Percentiles rank a stretch among this genome's conserved stretches.
Evolutionary conservation across 2,329 filamentous ascomycete species (phyloP).

Genomic region (Sporothrix curviconia): DNA sequence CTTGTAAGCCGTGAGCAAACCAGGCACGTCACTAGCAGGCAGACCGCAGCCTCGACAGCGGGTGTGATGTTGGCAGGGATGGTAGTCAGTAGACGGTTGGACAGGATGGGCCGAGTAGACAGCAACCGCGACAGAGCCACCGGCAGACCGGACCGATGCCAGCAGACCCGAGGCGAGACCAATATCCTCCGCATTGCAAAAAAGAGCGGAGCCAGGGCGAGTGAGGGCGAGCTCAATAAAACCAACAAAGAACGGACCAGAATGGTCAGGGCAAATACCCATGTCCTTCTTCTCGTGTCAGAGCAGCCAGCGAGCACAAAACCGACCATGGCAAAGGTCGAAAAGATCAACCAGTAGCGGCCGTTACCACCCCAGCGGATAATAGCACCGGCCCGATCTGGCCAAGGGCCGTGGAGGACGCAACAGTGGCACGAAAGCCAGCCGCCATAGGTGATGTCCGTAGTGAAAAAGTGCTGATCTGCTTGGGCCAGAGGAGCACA

Average conservation of each 20-base stretch:
- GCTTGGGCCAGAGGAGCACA: slow-evolving; percentile 32
- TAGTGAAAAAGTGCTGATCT: slow-evolving; percentile 27
- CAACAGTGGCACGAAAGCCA: slow-evolving; percentile 9
- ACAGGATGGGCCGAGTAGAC: slow-evolving; percentile 12
- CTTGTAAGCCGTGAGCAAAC: not conserved
- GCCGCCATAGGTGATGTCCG: slow-evolving; percentile 7
- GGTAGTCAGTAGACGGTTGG: slow-evolving; percentile 24
- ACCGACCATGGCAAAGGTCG: slow-evolving; percentile 29
- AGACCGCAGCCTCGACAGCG: slow-evolving; percentile 30
- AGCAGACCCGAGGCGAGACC: slow-evolving; percentile 30
- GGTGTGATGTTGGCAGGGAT: slow-evolving; percentile 27
- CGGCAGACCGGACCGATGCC: slow-evolving; percentile 27
- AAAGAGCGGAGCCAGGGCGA: slow-evolving; percentile 13
- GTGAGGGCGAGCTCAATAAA: slow-evolving; percentile 13
- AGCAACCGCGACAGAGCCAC: not conserved
- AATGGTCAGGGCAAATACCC: slow-evolving; percentile 12
- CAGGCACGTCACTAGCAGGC: not conserved
- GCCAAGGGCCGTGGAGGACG: slow-evolving; percentile 3
- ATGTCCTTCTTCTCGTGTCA: slow-evolving; percentile 3
- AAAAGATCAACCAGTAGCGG: slow-evolving; percentile 19
- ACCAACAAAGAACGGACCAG: slow-evolving; percentile 12
- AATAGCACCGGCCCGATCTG: slow-evolving; percentile 10
- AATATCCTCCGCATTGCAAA: slow-evolving; percentile 28
- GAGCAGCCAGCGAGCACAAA: slow-evolving; percentile 4
- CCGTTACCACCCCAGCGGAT: slow-evolving; percentile 9